phyloP scores from a whole-genome alignment of 225 moss, liverwort and hornwort species.

The Pseudoscleropodium purum region DNA sequence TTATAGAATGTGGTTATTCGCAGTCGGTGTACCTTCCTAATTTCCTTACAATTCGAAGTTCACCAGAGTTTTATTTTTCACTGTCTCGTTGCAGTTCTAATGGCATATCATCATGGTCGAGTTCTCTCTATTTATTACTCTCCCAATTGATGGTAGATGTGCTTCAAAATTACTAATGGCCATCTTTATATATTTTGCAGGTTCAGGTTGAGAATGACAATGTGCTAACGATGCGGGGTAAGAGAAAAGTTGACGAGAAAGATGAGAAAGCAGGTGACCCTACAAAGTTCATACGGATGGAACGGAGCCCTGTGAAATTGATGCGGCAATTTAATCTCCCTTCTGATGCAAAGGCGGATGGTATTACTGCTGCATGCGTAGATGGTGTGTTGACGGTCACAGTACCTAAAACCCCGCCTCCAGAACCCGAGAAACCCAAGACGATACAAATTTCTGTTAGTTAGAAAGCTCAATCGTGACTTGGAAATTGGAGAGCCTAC shows the following conservation, averaged over 20 bases:
- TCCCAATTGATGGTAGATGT: neutral
- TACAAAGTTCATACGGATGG: slow-evolving; percentile 29
- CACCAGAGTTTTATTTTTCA: neutral
- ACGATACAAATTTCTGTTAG: slow-evolving; percentile 10
- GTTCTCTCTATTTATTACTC: neutral
- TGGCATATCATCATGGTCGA: neutral
- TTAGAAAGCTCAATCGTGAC: neutral
- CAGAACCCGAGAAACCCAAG: slow-evolving; percentile 21
- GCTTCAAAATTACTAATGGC: neutral
- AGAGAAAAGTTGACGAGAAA: slow-evolving; percentile 7
- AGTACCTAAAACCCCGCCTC: slow-evolving; percentile 30
- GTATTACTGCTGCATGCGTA: slow-evolving; percentile 15
- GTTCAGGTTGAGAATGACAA: slow-evolving; percentile 45
- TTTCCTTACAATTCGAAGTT: neutral
- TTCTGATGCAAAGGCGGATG: slow-evolving; percentile 12
- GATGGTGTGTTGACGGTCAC: slow-evolving; percentile 42
- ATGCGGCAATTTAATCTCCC: slow-evolving; percentile 35
- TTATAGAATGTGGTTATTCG: neutral
- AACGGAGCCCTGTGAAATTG: slow-evolving; percentile 29
- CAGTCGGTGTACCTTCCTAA: neutral
- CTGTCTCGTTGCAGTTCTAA: neutral
- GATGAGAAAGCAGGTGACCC: neutral
- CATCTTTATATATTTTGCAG: neutral
- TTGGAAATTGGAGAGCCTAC: neutral
- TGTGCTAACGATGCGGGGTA: slow-evolving; percentile 25